A percentile compares a stretch with the other conserved stretches of the same genome.
Conservation (phyloP, 495 filamentous ascomycete genomes). For the Parathielavia appendiculata region DNA sequence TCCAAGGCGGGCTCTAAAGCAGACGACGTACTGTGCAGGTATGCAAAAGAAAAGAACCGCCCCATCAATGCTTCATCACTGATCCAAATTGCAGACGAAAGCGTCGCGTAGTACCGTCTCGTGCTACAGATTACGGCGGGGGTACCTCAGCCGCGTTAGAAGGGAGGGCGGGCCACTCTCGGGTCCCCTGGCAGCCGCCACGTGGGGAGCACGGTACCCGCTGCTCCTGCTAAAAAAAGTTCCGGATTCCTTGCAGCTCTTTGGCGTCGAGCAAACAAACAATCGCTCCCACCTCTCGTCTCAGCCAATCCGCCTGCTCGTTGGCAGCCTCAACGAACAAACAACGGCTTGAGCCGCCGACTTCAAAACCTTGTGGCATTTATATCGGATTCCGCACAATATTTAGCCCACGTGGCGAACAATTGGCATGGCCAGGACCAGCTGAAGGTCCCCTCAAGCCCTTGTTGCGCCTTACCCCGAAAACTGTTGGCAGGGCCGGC, state of each 20-base stretch:
- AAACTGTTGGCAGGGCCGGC: background rate
- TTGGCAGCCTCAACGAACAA: background rate
- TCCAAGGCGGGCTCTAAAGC: slow-evolving; percentile 74
- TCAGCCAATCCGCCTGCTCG: background rate
- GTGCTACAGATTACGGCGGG: too few species aligned
- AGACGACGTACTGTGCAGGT: too few species aligned
- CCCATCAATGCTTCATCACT: too few species aligned
- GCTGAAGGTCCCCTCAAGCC: slow-evolving; percentile 3
- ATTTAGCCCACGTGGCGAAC: slow-evolving; percentile 1
- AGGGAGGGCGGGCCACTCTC: too few species aligned
- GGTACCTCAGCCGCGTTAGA: background rate
- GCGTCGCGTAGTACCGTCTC: background rate
- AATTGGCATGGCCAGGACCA: slow-evolving; percentile 12
- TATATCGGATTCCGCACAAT: slow-evolving; percentile 1
- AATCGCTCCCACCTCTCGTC: background rate
- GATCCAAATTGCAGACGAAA: too few species aligned
- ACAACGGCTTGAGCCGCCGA: background rate
- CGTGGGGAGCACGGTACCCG: background rate
- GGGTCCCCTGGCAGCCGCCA: background rate
- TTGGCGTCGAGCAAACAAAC: slow-evolving; percentile 8
- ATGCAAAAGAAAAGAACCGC: too few species aligned
- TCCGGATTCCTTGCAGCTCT: background rate
- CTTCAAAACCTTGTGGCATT: background rate
- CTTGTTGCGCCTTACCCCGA: slow-evolving; percentile 7
- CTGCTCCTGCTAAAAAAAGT: slow-evolving; percentile 4